These are phyloP conservation scores for Venturia nashicola DNA, from an alignment of 2,329 filamentous ascomycete species.

Conservation along the genomic window DNA sequence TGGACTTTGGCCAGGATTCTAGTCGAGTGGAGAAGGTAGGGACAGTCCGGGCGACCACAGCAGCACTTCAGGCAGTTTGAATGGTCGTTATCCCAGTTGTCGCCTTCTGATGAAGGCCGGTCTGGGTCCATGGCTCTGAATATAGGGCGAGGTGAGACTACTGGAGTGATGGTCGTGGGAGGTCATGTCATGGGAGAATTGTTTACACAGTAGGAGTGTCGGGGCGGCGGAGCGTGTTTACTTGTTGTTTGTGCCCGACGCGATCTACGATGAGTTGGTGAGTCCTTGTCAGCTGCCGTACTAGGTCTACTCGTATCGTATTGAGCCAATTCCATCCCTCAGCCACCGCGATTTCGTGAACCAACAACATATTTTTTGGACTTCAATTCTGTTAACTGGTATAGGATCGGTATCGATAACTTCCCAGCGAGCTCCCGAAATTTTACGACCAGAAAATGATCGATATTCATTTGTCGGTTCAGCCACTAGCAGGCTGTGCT, in stretches of 20 bases:
- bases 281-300: background rate
- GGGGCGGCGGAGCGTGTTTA: background rate
- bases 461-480: no score
- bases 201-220: background rate
- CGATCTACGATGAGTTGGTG: background rate
- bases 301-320: no score
- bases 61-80: constrained; percentile 47
- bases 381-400: no score
- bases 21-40: constrained; percentile 70
- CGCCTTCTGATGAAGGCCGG: background rate
- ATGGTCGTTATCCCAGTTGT: background rate
- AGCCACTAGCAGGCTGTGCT: background rate
- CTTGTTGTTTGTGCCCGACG: background rate
- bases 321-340: no score
- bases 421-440: no score
- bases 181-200: background rate
- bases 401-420: no score
- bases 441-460: no score
- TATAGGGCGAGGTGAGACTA: background rate
- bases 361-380: no score
- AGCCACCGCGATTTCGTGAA: no score
- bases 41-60: constrained; percentile 70
- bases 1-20: constrained; percentile 69
- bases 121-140: background rate
- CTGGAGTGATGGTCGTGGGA: background rate